Conservation (phyloP, 2,329 filamentous ascomycete genomes). For the Aspergillus aculeatus region DNA sequence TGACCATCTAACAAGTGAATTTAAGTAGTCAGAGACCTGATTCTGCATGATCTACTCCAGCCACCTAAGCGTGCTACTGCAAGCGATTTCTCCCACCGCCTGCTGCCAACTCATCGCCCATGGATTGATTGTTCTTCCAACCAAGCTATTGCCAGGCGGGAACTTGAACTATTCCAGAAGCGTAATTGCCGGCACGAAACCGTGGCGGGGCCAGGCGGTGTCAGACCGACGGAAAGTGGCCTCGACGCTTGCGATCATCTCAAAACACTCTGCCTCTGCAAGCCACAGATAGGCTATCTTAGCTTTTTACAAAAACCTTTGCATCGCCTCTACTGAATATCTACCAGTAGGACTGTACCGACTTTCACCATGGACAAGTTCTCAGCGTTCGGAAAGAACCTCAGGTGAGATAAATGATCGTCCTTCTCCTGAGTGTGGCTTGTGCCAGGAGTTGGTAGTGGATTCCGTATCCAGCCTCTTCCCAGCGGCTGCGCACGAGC, state of each 20-base stretch:
- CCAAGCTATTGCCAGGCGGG: not conserved
- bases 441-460: not conserved
- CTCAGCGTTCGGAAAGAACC: conserved; percentile 68
- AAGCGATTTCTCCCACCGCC: too few species aligned
- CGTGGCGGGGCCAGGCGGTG: conserved; percentile 14
- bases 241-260: conserved; percentile 11
- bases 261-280: not conserved
- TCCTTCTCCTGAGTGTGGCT: not conserved
- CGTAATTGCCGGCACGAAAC: conserved; percentile 7
- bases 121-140: too few species aligned
- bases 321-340: not conserved
- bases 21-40: not conserved
- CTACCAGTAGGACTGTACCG: conserved; percentile 6
- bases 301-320: not conserved
- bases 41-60: not conserved
- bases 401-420: conserved; percentile 53
- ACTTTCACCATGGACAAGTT: conserved; percentile 63
- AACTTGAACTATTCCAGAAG: not conserved
- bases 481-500: not conserved
- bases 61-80: too few species aligned
- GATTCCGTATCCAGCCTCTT: conserved; percentile 1
- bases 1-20: not conserved
- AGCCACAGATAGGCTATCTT: conserved; percentile 1
- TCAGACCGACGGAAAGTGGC: conserved; percentile 6
- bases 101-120: not conserved